Conservation (phyloP, 1,139 yeast genomes). For the Yamadazyma jaroonii region DNA sequence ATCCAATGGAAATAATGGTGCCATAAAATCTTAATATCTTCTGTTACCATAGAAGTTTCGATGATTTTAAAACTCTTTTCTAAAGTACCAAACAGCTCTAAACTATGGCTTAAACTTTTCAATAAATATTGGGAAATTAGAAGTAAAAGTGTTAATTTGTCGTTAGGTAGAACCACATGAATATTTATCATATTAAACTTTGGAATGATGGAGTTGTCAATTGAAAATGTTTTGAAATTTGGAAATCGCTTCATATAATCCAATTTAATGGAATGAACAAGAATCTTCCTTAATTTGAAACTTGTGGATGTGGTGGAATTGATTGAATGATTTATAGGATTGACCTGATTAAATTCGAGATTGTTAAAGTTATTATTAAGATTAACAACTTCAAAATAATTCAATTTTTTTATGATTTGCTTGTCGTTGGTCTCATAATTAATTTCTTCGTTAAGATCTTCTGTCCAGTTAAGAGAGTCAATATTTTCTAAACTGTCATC, state of each 20-base stretch:
- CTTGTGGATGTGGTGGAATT: slow-evolving; percentile 21
- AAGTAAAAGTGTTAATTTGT: slow-evolving; percentile 14
- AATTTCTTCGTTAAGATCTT: slow-evolving; percentile 18
- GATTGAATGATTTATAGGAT: slow-evolving; percentile 5
- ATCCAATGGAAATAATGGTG: slow-evolving; percentile 17
- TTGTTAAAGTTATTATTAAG: slow-evolving; percentile 23
- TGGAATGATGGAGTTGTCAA: slow-evolving; percentile 10
- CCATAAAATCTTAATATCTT: slow-evolving; percentile 18
- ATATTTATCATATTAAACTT: slow-evolving; percentile 4
- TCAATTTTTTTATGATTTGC: slow-evolving; percentile 16
- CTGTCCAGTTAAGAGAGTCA: slow-evolving; percentile 12
- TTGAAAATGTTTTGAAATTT: slow-evolving; percentile 11
- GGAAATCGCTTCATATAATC: slow-evolving; percentile 23
- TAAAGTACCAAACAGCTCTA: slow-evolving; percentile 45
- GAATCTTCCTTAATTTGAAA: slow-evolving; percentile 24
- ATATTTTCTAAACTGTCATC: slow-evolving; percentile 1
- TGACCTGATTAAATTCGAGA: slow-evolving; percentile 23
- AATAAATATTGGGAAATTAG: slow-evolving; percentile 11
- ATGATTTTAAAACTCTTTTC: slow-evolving; percentile 22
- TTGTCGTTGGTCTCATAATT: slow-evolving; percentile 13
- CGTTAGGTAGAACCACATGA: slow-evolving; percentile 23
- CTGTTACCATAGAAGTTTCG: slow-evolving; percentile 22
- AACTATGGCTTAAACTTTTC: slow-evolving; percentile 59
- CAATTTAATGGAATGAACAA: slow-evolving; percentile 33
- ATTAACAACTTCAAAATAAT: slow-evolving; percentile 25